phyloP scores from a whole-genome alignment of 2,329 filamentous ascomycete genomes.

The Aspergillus proliferans region DNA sequence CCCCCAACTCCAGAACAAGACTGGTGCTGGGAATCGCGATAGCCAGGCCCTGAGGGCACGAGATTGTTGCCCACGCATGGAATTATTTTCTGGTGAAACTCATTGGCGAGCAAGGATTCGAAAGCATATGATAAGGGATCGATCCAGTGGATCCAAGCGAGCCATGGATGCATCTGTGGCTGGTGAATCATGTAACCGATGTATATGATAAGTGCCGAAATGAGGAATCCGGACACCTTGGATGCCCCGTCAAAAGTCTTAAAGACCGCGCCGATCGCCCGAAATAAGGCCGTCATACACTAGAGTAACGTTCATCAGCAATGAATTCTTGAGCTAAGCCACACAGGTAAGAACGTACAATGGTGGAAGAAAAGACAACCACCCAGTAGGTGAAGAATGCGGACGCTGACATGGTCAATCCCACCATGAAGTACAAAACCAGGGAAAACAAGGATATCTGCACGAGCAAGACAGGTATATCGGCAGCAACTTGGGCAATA shows the following conservation, averaged over 20 bases:
- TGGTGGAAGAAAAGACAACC: constrained; percentile 45
- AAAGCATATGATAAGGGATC: constrained; percentile 35
- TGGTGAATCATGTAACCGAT: constrained; percentile 41
- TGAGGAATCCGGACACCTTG: constrained; percentile 43
- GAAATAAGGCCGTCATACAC: constrained; percentile 55
- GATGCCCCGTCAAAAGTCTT: constrained; percentile 54
- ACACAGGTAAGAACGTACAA: constrained; percentile 33
- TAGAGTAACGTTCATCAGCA: constrained; percentile 14
- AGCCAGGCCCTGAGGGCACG: constrained; percentile 29
- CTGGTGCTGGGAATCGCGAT: constrained; percentile 17
- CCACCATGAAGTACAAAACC: constrained; percentile 60
- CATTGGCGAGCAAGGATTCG: constrained; percentile 31
- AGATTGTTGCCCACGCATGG: constrained; percentile 32
- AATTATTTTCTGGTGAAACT: constrained; percentile 30
- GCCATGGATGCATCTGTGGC: constrained; percentile 48
- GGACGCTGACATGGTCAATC: constrained; percentile 45
- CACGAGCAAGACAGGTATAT: constrained; percentile 52
- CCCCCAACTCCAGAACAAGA: constrained; percentile 42
- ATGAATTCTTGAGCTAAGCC: neutral
- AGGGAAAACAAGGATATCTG: constrained; percentile 56
- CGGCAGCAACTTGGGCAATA: constrained; percentile 41
- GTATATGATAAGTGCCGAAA: constrained; percentile 34
- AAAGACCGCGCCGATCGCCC: constrained; percentile 51
- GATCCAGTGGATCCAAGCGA: constrained; percentile 42
- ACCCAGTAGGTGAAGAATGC: constrained; percentile 60